These are phyloP conservation scores for Apophysomyces ossiformis DNA, from an alignment of 371 early-diverging fungal species.

Conservation along the genomic window DNA sequence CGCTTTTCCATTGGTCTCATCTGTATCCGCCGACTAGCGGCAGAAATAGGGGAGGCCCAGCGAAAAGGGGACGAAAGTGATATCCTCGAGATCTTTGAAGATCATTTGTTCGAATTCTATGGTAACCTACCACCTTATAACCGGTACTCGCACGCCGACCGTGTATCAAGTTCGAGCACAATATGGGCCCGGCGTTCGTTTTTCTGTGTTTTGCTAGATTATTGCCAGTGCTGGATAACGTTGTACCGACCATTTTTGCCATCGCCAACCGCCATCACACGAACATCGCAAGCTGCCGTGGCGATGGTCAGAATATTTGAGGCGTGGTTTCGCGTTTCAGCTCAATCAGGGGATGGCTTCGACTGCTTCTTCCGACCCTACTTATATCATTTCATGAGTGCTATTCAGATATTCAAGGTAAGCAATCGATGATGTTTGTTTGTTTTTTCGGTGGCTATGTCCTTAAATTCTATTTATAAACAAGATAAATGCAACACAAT, in stretches of 20 bases:
- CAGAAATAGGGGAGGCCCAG: slow-evolving; percentile 2
- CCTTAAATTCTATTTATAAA: background rate
- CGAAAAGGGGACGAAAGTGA: background rate
- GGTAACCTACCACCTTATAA: background rate
- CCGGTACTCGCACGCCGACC: slow-evolving; percentile 1
- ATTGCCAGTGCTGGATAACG: slow-evolving; percentile 37
- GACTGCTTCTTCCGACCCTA: slow-evolving; percentile 51
- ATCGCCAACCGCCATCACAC: slow-evolving; percentile 20
- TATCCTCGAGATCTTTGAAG: background rate
- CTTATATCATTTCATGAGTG: slow-evolving; percentile 42
- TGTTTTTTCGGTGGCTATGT: background rate
- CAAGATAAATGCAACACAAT: slow-evolving; percentile 14
- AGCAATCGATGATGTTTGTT: background rate
- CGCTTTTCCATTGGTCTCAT: slow-evolving; percentile 29
- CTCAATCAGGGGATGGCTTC: slow-evolving; percentile 29
- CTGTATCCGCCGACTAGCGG: slow-evolving; percentile 19
- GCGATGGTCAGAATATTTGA: slow-evolving; percentile 34
- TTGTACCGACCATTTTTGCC: slow-evolving; percentile 27
- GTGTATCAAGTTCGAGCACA: slow-evolving; percentile 13
- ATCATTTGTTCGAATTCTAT: slow-evolving; percentile 3
- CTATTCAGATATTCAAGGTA: slow-evolving; percentile 36
- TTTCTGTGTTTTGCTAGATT: slow-evolving; percentile 37
- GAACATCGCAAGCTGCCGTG: slow-evolving; percentile 36
- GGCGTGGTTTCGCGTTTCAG: slow-evolving; percentile 28
- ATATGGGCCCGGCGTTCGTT: slow-evolving; percentile 30